Percentiles rank a stretch among this genome's conserved stretches.
Conservation (phyloP, 1,284 basidiomycete genomes). For the Leucoagaricus sp. region DNA sequence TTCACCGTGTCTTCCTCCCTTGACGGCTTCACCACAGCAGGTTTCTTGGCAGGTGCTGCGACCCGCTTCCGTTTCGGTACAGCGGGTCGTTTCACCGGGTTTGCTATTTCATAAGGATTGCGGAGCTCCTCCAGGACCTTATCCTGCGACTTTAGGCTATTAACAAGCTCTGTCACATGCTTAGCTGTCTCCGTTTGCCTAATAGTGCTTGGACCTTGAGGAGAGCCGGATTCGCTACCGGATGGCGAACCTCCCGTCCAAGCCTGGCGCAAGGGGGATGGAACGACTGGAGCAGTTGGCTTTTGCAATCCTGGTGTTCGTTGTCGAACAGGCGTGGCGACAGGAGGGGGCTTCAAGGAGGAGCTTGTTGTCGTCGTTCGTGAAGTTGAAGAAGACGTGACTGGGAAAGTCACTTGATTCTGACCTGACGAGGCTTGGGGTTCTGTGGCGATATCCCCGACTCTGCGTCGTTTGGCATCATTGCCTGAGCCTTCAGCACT, state of each 20-base stretch:
- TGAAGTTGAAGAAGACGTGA: conserved; percentile 25
- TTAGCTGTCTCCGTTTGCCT: conserved; percentile 62
- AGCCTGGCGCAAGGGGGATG: conserved; percentile 69
- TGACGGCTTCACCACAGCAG: neutral
- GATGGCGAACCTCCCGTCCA: conserved; percentile 51
- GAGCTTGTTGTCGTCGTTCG: conserved; percentile 17
- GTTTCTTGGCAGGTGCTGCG: conserved; percentile 29
- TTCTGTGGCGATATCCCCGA: conserved; percentile 35
- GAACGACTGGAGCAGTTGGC: conserved; percentile 57
- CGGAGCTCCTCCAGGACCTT: conserved; percentile 48
- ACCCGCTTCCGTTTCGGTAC: conserved; percentile 30
- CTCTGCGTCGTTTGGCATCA: conserved; percentile 62
- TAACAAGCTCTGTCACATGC: conserved; percentile 64
- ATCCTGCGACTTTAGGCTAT: conserved; percentile 63
- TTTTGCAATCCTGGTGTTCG: conserved; percentile 46
- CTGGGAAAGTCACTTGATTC: conserved; percentile 23
- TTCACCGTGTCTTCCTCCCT: conserved; percentile 30
- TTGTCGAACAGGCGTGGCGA: conserved; percentile 36
- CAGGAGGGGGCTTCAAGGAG: conserved; percentile 18
- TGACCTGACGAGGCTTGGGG: conserved; percentile 14
- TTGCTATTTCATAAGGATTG: conserved; percentile 72
- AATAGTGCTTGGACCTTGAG: conserved; percentile 23
- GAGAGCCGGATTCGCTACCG: conserved; percentile 26
- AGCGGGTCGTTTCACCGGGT: conserved; percentile 41
- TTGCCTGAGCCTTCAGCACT: conserved; percentile 41